phyloP scores from a whole-genome alignment of 441 rosid genomes.

The Gossypium davidsonii region DNA sequence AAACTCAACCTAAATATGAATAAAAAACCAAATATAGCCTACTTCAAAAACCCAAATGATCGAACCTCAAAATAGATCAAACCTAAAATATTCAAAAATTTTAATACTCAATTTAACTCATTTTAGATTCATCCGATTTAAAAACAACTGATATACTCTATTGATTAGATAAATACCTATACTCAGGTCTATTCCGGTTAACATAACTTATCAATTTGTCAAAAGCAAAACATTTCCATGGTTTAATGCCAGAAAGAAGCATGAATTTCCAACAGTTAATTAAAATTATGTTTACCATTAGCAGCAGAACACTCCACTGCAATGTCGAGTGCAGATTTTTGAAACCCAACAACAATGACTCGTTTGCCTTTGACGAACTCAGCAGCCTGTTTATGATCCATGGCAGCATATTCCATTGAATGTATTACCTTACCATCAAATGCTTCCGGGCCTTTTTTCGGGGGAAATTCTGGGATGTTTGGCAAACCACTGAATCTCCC shows the following conservation, averaged over 20 bases:
- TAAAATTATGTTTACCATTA: slow-evolving; percentile 27
- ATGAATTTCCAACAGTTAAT: neutral
- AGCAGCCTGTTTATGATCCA: slow-evolving; percentile 26
- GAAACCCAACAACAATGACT: slow-evolving; percentile 37
- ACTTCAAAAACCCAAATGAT: too few species aligned
- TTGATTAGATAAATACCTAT: too few species aligned
- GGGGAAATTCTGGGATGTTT: slow-evolving; percentile 42
- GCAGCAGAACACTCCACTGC: slow-evolving; percentile 35
- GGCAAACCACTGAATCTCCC: slow-evolving; percentile 42
- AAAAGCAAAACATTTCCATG: neutral
- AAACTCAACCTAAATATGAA: too few species aligned
- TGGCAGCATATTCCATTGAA: slow-evolving; percentile 32
- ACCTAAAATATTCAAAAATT: too few species aligned
- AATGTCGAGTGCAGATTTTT: slow-evolving; percentile 42
- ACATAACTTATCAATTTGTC: too few species aligned
- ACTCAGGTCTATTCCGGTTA: too few species aligned
- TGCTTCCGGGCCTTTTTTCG: slow-evolving; percentile 38
- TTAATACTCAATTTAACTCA: too few species aligned
- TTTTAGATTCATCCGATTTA: too few species aligned
- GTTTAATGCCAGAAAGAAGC: neutral
- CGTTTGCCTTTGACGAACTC: slow-evolving; percentile 27
- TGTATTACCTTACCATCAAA: slow-evolving; percentile 42
- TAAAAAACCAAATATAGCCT: too few species aligned
- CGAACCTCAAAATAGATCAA: too few species aligned
- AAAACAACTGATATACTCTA: too few species aligned